Conservation (phyloP, 441 rosid genomes). For the Pelargonium cotyledonis region DNA sequence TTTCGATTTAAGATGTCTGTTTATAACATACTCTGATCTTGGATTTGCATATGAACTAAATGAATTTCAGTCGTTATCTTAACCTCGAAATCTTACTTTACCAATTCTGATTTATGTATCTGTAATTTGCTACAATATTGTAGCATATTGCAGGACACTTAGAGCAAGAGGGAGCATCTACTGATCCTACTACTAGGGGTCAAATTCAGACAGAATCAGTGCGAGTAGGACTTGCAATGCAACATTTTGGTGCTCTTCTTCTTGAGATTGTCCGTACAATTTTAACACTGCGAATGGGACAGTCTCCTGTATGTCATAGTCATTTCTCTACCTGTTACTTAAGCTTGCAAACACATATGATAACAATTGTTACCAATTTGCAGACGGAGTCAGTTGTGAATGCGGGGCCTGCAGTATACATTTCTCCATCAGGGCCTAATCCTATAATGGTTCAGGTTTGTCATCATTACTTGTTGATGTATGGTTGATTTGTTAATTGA, state of each 20-base stretch:
- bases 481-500: background rate
- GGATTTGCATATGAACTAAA: background rate
- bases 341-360: slow-evolving; percentile 7
- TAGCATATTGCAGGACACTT: slow-evolving; percentile 83
- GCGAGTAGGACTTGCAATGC: slow-evolving; percentile 75
- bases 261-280: slow-evolving; percentile 95
- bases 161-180: slow-evolving; percentile 72
- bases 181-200: slow-evolving; percentile 52
- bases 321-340: slow-evolving; percentile 6
- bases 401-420: slow-evolving; percentile 91
- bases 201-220: slow-evolving; percentile 74
- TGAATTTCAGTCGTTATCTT: background rate
- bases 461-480: slow-evolving; percentile 5
- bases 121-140: slow-evolving; percentile 52
- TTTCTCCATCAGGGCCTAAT: slow-evolving; percentile 66
- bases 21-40: background rate
- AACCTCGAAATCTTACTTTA: slow-evolving; percentile 2
- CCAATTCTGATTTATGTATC: slow-evolving; percentile 39
- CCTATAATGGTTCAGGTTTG: slow-evolving; percentile 87
- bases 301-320: slow-evolving; percentile 54
- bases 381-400: slow-evolving; percentile 71
- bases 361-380: slow-evolving; percentile 18
- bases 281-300: slow-evolving; percentile 74
- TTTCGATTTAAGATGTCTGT: background rate
- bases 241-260: slow-evolving; percentile 80